These are phyloP conservation scores for Clarireedia homoeocarpa DNA, from an alignment of 2,329 filamentous ascomycete genomes.

Conservation along the genomic window DNA sequence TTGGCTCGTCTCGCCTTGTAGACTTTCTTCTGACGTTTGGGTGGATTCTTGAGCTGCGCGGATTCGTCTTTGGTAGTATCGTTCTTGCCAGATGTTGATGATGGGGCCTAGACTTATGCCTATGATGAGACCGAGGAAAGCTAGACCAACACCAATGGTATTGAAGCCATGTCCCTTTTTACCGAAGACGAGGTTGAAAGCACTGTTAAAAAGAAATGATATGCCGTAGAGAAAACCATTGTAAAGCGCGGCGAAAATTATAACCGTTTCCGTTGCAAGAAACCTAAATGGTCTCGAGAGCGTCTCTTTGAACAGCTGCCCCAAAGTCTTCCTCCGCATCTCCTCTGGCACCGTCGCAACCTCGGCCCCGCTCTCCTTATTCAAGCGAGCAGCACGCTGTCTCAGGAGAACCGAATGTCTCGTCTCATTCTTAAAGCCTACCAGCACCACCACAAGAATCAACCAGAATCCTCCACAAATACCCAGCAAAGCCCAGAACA, in stretches of 20 bases:
- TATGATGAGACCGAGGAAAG: constrained; percentile 31
- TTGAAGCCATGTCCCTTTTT: constrained; percentile 36
- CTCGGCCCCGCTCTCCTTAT: background rate
- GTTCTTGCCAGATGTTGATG: constrained; percentile 33
- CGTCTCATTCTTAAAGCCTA: constrained; percentile 7
- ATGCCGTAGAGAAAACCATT: constrained; percentile 52
- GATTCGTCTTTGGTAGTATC: constrained; percentile 34
- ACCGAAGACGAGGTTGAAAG: constrained; percentile 40
- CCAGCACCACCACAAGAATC: constrained; percentile 6
- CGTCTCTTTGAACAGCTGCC: constrained; percentile 6
- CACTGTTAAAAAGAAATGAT: constrained; percentile 33
- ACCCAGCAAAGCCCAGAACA: constrained; percentile 15
- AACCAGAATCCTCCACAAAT: constrained; percentile 14
- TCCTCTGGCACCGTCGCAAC: background rate
- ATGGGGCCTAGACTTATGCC: constrained; percentile 35
- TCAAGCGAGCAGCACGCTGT: background rate
- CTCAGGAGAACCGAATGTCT: constrained; percentile 10
- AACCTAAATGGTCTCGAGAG: constrained; percentile 40
- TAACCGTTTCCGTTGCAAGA: constrained; percentile 49
- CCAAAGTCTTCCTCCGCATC: constrained; percentile 5
- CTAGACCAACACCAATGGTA: constrained; percentile 33
- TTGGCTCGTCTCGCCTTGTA: background rate
- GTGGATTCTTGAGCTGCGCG: constrained; percentile 23
- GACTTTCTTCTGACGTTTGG: background rate
- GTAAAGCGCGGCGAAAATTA: constrained; percentile 54